phyloP scores from a whole-genome alignment of 148 eudicot species.

The Spergularia marina region DNA sequence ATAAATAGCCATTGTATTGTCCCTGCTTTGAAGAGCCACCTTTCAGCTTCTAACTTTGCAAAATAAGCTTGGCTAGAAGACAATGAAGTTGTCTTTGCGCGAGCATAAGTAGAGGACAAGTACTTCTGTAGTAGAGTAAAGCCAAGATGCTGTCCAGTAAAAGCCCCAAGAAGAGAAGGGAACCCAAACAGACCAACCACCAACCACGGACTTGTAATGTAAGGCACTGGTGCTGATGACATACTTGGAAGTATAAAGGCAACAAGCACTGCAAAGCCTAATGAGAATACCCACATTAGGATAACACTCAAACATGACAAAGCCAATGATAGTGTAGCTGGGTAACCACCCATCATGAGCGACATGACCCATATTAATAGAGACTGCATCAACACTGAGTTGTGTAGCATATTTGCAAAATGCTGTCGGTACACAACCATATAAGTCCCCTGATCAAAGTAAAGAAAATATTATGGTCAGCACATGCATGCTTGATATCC shows the following conservation, averaged over 20 bases:
- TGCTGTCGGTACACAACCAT: constrained; percentile 71
- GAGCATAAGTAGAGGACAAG: constrained; percentile 34
- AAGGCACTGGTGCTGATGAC: constrained; percentile 66
- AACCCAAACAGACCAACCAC: constrained; percentile 76
- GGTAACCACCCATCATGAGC: constrained; percentile 72
- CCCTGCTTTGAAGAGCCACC: constrained; percentile 91
- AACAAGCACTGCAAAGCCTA: constrained; percentile 52
- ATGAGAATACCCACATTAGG: constrained; percentile 78
- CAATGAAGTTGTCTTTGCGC: constrained; percentile 35
- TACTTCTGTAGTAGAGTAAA: constrained; percentile 54
- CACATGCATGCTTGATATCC: neutral
- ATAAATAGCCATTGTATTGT: constrained; percentile 74
- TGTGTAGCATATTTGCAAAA: constrained; percentile 73
- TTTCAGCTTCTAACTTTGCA: constrained; percentile 88
- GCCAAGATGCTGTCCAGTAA: constrained; percentile 83
- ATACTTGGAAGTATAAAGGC: constrained; percentile 66
- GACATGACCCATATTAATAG: constrained; percentile 74
- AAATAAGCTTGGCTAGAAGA: constrained; percentile 41
- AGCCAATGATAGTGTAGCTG: constrained; percentile 57
- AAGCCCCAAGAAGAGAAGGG: constrained; percentile 92
- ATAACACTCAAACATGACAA: constrained; percentile 66
- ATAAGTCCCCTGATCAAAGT: constrained; percentile 65
- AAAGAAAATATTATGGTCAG: constrained; percentile 14
- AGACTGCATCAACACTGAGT: constrained; percentile 77
- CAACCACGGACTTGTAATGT: constrained; percentile 67